phyloP scores from a whole-genome alignment of 1,284 basidiomycete species.

The Amylostereum chailletii region DNA sequence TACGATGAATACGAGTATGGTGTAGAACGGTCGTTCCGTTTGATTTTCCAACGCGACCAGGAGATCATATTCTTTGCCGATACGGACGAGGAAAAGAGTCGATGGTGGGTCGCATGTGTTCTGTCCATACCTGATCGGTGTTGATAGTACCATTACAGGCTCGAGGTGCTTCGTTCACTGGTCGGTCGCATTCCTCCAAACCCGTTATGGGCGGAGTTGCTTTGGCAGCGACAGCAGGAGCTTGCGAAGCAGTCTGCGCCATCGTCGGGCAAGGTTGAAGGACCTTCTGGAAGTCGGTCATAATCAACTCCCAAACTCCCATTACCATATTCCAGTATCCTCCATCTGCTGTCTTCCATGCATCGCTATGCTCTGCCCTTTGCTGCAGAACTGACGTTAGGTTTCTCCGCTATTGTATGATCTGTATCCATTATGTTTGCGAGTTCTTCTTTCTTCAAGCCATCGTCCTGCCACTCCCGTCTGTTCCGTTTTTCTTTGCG shows the following conservation, averaged over 20 bases:
- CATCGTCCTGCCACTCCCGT: too few relatives aligned
- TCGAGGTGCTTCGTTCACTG: conserved; percentile 71
- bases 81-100: conserved; percentile 78
- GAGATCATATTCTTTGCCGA: conserved; percentile 90
- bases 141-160: conserved; percentile 36
- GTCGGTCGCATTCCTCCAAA: conserved; percentile 84
- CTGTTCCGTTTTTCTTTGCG: too few relatives aligned
- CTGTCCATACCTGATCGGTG: conserved; percentile 2
- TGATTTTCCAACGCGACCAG: conserved; percentile 76
- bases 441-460: too few relatives aligned
- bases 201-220: conserved; percentile 83
- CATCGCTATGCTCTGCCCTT: too few relatives aligned
- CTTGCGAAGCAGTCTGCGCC: conserved; percentile 17
- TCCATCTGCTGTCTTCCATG: too few relatives aligned
- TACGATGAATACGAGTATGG: conserved; percentile 67
- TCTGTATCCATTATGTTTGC: too few relatives aligned
- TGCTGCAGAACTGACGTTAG: too few relatives aligned
- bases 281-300: background rate
- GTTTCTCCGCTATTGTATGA: too few relatives aligned
- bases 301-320: too few relatives aligned
- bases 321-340: too few relatives aligned
- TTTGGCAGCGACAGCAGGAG: conserved; percentile 69
- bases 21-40: conserved; percentile 80
- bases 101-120: conserved; percentile 57
- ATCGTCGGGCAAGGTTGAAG: background rate